Evolutionary conservation across 164 flowering plant species (phyloP), one percentile per base, ranked within the genome.

Genomic region (Paratinospora sagittata): DNA sequence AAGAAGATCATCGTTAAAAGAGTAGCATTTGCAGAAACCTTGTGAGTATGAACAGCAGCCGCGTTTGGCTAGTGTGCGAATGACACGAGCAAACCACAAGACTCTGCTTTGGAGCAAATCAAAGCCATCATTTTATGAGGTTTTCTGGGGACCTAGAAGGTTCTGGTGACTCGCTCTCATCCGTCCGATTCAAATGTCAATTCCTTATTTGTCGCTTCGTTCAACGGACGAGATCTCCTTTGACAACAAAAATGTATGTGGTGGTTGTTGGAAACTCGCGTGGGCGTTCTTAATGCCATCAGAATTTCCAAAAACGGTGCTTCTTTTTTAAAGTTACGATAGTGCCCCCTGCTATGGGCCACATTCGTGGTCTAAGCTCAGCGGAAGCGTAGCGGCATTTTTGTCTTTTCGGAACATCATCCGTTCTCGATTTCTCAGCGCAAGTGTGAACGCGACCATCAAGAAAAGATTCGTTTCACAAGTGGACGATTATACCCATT

Each of bases 11-110:
- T 17, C n/a, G n/a, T n/a, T n/a, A n/a, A 36, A 2, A 64, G 43
- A 65, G n/a, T 4, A 17, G 47, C 37, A 47, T 21, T n/a, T 34
- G 47, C 67, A 13, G 43, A n/a, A n/a, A 65, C 67, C 67, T 65
- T 34, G 58, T 52, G 58, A 52, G 6, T 39, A 21, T 2, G 57
- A 12, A 13, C 16, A n/a, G 58, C 16, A 21, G n/a, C n/a, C 16
- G 58, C 58, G 58, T 2, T 16, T 52, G 5, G 66, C 17, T 37
- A 26, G 43, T 39, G 69, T 66, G 21, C 14, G n/a, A 52, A 19
- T 21, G 58, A 11, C 69, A 66, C 69, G 52, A 66, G 69, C 17
- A 21, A 21, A 52, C 6, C 58, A 52, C 58, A 52, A 52, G 58
- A 2, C n/a, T 6, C 6, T 13, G 16, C 19, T 0, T 10, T 16